These are phyloP conservation scores for Mortierella sp. DNA, from an alignment of 371 early-diverging fungal genomes.

Conservation along the genomic window DNA sequence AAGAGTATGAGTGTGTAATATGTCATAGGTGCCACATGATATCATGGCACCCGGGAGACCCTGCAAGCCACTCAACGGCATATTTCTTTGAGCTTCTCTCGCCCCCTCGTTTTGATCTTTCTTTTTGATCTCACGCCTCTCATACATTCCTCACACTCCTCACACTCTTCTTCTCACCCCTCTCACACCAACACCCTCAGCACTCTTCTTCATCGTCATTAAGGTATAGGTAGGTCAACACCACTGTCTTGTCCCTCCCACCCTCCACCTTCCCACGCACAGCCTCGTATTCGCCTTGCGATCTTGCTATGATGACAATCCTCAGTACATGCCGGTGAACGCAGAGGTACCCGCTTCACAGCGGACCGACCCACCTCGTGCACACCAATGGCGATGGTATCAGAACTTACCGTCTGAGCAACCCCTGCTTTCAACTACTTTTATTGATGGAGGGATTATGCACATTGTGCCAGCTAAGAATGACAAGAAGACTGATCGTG, in stretches of 20 bases:
- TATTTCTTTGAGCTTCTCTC: too few relatives aligned
- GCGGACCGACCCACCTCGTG: constrained; percentile 56
- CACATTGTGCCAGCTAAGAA: not conserved
- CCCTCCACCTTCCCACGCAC: not conserved
- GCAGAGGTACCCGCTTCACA: constrained; percentile 50
- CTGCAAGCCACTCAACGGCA: too few relatives aligned
- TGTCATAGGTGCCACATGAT: too few relatives aligned
- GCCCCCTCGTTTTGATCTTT: too few relatives aligned
- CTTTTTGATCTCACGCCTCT: not conserved
- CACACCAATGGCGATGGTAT: constrained; percentile 55
- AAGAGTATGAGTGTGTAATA: too few relatives aligned
- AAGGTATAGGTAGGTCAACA: constrained; percentile 1
- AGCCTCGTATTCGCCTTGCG: too few relatives aligned
- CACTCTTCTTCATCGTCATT: not conserved
- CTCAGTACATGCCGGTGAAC: constrained; percentile 49
- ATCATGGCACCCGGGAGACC: too few relatives aligned
- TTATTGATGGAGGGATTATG: not conserved
- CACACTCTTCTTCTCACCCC: not conserved
- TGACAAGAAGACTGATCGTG: not conserved
- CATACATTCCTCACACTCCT: too few relatives aligned
- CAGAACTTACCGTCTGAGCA: constrained; percentile 53
- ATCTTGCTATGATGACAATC: constrained; percentile 41
- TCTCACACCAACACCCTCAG: not conserved
- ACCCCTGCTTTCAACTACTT: not conserved
- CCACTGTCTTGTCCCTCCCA: not conserved